phyloP scores from a whole-genome alignment of 139 green algal species.

The Mesostigma viride region DNA sequence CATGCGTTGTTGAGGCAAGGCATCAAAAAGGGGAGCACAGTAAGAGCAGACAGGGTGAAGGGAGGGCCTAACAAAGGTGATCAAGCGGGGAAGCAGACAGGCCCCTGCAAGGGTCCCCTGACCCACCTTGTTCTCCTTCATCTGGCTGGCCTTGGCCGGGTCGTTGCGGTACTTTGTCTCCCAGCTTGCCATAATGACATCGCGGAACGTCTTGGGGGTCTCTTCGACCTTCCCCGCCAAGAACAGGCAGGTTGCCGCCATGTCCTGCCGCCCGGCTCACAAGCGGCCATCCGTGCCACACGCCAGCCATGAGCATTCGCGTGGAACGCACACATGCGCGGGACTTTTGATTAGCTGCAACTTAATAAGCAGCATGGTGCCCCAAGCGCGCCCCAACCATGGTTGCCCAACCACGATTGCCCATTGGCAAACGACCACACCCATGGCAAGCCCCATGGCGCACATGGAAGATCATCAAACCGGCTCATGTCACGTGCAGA shows the following conservation, averaged over 20 bases:
- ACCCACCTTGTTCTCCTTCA: not conserved
- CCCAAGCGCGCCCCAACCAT: not conserved
- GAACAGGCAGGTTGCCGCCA: constrained; percentile 71
- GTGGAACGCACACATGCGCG: not conserved
- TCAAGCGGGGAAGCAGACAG: not conserved
- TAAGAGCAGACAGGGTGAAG: no score
- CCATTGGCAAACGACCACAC: constrained; percentile 15
- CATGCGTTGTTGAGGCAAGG: no score
- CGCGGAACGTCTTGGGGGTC: constrained; percentile 48
- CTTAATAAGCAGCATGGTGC: not conserved
- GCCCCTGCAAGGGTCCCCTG: not conserved
- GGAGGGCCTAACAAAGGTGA: no score
- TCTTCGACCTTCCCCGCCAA: constrained; percentile 79
- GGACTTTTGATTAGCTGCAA: no score
- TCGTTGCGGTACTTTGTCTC: constrained; percentile 24
- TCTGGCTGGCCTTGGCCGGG: not conserved
- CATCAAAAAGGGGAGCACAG: no score
- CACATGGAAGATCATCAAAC: no score
- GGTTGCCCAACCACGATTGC: not conserved
- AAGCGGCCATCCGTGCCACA: no score
- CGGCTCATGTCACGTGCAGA: no score
- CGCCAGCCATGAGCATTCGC: no score
- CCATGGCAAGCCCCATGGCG: no score
- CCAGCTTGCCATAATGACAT: constrained; percentile 41
- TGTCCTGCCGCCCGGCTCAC: no score